Percentiles rank a stretch among this genome's conserved stretches.
Conservation (phyloP, 805 yeast genomes). For the Lachancea meyersii region DNA sequence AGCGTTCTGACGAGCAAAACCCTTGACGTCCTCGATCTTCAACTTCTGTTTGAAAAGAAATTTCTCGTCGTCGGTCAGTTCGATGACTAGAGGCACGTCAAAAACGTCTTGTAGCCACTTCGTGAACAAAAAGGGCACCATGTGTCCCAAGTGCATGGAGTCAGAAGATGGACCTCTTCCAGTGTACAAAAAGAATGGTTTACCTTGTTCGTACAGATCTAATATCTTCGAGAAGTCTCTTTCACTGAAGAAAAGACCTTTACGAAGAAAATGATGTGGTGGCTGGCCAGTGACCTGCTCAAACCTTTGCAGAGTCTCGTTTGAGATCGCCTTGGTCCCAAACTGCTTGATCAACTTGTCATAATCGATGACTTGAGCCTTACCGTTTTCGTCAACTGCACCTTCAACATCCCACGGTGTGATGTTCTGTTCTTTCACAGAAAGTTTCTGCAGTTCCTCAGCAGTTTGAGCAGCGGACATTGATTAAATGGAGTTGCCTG, state of each 20-base stretch:
- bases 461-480: conserved; percentile 15
- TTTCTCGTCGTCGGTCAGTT: conserved; percentile 95
- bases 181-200: conserved; percentile 91
- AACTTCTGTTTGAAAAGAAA: conserved; percentile 88
- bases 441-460: conserved; percentile 17
- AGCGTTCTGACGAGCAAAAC: conserved; percentile 74
- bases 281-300: conserved; percentile 75
- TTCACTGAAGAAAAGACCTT: conserved; percentile 90
- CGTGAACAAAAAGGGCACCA: conserved; percentile 92
- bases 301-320: conserved; percentile 71
- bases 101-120: conserved; percentile 98
- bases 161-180: conserved; percentile 97
- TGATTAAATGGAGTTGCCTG: background rate
- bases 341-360: conserved; percentile 80
- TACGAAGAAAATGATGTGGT: conserved; percentile 84
- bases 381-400: conserved; percentile 85
- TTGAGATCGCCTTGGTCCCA: conserved; percentile 70
- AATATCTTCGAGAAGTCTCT: conserved; percentile 74
- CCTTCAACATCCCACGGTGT: conserved; percentile 99
- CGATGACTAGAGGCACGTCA: conserved; percentile 91
- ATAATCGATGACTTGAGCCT: conserved; percentile 86
- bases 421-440: conserved; percentile 42
- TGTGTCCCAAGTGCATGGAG: conserved; percentile 93
- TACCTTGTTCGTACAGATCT: conserved; percentile 87
- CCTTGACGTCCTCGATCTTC: conserved; percentile 81